Base-by-base conservation (phyloP, 2,329 filamentous ascomycete species). In the Lecanicillium sp. region DNA sequence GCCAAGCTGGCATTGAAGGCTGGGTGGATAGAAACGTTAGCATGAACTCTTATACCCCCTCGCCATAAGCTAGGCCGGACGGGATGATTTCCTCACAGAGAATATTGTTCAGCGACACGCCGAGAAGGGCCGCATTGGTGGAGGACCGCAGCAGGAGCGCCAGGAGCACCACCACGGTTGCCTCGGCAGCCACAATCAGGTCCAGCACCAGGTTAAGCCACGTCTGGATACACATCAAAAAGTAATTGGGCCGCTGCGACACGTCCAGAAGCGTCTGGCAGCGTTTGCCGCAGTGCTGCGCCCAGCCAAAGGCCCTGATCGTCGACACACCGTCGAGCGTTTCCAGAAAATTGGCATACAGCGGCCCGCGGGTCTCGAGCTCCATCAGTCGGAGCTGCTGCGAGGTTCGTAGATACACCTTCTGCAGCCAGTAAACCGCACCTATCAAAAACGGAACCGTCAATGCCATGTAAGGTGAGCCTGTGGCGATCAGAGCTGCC, bases 171-270 rank as follows among this genome's bases (percentile, higher is more conserved):
- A 72, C 72, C 26, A 78, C 62, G 10, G 48, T 39, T 3, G 36
- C 41, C 30, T 50, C 41, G 2, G 56, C 67, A 1, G 72, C 68
- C 1, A 75, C 69, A 3, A 60, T 39, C 2, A 78, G 55, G 50
- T 77, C 72, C 9, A 78, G 55, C 1, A 73, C 70, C 2, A 78
- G 56, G 0, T 62, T 69, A 1, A 77, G 59, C 73, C 73, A 78
- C 20, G 69, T 62, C 51, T 77, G 74, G 12, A 77, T 69, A 17
- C 68, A 67, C 48, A 65, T 70, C 9, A 76, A 62, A 6, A 75
- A 59, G 49, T 78, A 63, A 6, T 52, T 60, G 0, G 60, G 61
- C n/a, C 56, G 51, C 33, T 64, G 62, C 0, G 58, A 62, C 1
- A 37, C 43, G 41, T 55, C 73, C 7, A 79, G 63, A 44, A 52